These are phyloP conservation scores for Colletotrichum liriopes DNA, from an alignment of 2,329 filamentous ascomycete genomes.

Conservation along the genomic window DNA sequence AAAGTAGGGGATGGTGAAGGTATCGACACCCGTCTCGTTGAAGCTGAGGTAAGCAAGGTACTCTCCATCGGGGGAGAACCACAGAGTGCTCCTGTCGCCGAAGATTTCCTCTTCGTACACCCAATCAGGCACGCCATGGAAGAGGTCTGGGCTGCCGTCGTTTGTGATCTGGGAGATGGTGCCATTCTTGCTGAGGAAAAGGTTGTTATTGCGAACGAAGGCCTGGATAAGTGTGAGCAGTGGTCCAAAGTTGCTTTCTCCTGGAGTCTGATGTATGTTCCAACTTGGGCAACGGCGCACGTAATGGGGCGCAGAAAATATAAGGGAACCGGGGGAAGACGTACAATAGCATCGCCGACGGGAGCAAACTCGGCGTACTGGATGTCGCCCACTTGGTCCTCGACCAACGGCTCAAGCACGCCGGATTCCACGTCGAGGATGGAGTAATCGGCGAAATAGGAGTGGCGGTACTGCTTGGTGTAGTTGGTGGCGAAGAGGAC, in stretches of 20 bases:
- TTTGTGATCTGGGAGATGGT: slow-evolving; percentile 70
- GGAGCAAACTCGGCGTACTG: slow-evolving; percentile 78
- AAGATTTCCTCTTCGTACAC: slow-evolving; percentile 86
- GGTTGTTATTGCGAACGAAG: slow-evolving; percentile 77
- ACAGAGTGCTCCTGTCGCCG: slow-evolving; percentile 83
- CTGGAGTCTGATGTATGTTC: no score
- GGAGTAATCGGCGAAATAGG: slow-evolving; percentile 78
- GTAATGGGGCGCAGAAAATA: background rate
- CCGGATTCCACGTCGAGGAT: slow-evolving; percentile 74
- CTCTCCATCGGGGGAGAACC: slow-evolving; percentile 94
- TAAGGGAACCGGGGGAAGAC: background rate
- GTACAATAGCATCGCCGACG: slow-evolving; percentile 65
- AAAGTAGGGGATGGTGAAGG: slow-evolving; percentile 77
- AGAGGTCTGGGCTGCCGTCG: slow-evolving; percentile 73
- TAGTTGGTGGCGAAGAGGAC: slow-evolving; percentile 76
- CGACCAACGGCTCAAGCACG: slow-evolving; percentile 67
- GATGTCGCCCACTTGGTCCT: slow-evolving; percentile 74
- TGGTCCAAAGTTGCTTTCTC: background rate
- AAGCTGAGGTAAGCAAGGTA: slow-evolving; percentile 94
- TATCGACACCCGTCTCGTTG: slow-evolving; percentile 81
- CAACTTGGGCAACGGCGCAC: background rate
- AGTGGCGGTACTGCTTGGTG: slow-evolving; percentile 79
- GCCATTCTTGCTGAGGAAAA: slow-evolving; percentile 72
- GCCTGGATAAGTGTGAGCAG: slow-evolving; percentile 52
- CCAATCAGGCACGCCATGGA: slow-evolving; percentile 80